These are phyloP conservation scores for Vaccinium macrocarpon DNA, from an alignment of 148 eudicot genomes.

Conservation along the genomic window DNA sequence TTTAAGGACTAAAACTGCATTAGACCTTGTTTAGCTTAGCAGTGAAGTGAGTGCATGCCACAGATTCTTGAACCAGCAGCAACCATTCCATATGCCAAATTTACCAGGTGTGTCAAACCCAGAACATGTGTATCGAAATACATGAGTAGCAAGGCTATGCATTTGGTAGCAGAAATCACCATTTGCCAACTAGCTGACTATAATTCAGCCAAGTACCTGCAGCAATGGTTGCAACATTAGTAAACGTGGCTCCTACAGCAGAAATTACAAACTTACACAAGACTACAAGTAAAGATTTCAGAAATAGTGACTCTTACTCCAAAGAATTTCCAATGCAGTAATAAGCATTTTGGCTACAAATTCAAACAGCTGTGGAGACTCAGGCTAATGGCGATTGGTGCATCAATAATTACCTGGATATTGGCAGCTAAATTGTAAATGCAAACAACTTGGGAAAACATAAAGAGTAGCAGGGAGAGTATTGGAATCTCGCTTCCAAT, in stretches of 20 bases:
- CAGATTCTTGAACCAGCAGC: too few relatives aligned
- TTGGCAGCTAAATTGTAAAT: neutral
- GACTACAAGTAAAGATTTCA: neutral
- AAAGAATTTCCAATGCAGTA: neutral
- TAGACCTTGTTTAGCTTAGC: neutral
- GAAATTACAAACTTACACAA: neutral
- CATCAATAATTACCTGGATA: neutral
- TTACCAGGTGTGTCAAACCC: neutral
- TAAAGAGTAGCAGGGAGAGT: neutral
- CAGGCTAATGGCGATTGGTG: neutral
- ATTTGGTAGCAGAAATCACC: neutral
- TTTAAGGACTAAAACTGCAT: neutral
- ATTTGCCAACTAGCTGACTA: conserved; percentile 8
- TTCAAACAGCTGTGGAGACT: neutral
- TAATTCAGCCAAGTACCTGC: neutral
- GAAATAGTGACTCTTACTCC: conserved; percentile 1
- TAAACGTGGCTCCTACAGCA: neutral
- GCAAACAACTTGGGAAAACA: neutral
- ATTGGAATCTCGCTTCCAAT: neutral
- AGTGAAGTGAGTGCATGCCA: neutral
- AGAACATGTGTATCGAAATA: neutral
- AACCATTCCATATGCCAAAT: neutral
- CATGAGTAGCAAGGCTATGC: neutral
- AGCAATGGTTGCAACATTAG: neutral
- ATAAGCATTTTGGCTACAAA: neutral